Evolutionary conservation across 345 rosid species (phyloP).

Genomic region (Lepidium aucheri): DNA sequence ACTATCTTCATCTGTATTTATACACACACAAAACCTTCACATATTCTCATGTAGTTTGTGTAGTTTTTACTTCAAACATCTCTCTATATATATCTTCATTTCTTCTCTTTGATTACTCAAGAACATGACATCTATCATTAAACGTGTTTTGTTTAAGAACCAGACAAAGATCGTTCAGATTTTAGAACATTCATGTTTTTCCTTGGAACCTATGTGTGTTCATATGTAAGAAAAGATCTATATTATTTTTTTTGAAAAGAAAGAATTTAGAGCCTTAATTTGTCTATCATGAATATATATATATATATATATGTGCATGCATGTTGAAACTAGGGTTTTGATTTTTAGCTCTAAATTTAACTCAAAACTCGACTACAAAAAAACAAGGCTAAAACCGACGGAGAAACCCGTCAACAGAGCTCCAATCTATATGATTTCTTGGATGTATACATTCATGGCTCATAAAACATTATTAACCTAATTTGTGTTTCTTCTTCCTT

Average conservation of each 20-base stretch:
- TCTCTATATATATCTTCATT: constrained; percentile 12
- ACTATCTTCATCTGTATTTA: neutral
- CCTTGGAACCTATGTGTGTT: neutral
- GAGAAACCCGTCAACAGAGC: no score
- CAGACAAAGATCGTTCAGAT: neutral
- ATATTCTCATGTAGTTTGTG: neutral
- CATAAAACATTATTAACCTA: neutral
- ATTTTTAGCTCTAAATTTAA: neutral
- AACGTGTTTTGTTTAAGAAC: neutral
- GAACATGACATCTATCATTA: constrained; percentile 13
- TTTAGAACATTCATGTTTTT: neutral
- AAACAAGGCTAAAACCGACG: no score
- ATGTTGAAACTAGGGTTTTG: constrained; percentile 18
- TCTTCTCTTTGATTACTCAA: constrained; percentile 14
- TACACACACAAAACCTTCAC: neutral
- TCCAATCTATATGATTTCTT: neutral
- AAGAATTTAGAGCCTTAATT: neutral
- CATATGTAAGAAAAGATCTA: constrained; percentile 6
- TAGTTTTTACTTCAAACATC: constrained; percentile 1
- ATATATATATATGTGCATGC: constrained; percentile 26
- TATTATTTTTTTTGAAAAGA: neutral
- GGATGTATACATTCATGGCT: neutral
- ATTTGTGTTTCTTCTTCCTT: constrained; percentile 1
- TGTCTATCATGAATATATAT: neutral
- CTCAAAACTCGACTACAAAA: no score